Conservation (phyloP, 441 rosid genomes). For the Syzygium syzygioides region DNA sequence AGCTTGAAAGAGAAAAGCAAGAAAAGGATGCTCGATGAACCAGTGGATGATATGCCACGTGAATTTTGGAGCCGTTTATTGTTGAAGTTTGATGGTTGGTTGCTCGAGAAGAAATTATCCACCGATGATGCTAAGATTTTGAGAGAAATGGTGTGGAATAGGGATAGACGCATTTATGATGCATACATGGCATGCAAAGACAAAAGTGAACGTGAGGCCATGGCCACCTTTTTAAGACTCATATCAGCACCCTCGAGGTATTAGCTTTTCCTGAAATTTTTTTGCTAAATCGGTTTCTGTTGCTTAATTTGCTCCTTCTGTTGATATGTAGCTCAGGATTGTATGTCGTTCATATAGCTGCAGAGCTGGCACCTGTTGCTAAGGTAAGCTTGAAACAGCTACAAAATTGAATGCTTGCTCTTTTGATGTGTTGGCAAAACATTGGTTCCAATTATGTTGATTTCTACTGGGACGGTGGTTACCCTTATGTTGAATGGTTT, state of each 20-base stretch:
- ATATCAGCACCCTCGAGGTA: slow-evolving; percentile 62
- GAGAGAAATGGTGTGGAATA: slow-evolving; percentile 86
- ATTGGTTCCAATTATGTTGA: neutral
- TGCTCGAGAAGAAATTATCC: slow-evolving; percentile 78
- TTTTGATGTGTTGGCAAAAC: neutral
- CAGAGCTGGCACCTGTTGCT: slow-evolving; percentile 99
- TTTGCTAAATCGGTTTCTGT: neutral
- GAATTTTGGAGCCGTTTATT: slow-evolving; percentile 89
- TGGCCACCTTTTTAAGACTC: slow-evolving; percentile 59
- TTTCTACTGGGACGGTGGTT: neutral
- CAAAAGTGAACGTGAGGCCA: slow-evolving; percentile 59
- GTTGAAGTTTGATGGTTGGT: slow-evolving; percentile 90
- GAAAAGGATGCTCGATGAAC: slow-evolving; percentile 49
- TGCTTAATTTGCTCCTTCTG: slow-evolving; percentile 26
- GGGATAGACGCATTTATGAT: slow-evolving; percentile 53
- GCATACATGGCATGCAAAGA: slow-evolving; percentile 60
- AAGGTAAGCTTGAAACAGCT: slow-evolving; percentile 53
- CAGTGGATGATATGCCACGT: slow-evolving; percentile 78
- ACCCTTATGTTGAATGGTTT: neutral
- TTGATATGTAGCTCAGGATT: slow-evolving; percentile 78
- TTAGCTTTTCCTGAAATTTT: neutral
- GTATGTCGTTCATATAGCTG: slow-evolving; percentile 86
- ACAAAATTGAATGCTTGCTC: neutral
- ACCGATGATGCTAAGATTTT: slow-evolving; percentile 52
- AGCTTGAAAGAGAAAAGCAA: slow-evolving; percentile 77